Evolutionary conservation across 2,329 filamentous ascomycete genomes (phyloP).

Genomic region (Chrysosporium keratinophilum): DNA sequence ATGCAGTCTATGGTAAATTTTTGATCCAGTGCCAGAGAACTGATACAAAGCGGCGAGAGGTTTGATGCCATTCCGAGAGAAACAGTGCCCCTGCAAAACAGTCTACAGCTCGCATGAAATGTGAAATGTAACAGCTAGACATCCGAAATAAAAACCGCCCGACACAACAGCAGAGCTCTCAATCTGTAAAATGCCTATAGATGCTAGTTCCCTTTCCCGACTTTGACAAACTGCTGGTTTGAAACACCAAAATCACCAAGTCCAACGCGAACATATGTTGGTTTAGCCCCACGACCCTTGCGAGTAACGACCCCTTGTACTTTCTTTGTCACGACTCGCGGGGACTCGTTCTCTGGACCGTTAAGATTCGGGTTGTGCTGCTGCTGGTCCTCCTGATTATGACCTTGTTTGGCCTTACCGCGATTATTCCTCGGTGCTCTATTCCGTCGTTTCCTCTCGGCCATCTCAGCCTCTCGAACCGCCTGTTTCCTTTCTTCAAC

Average conservation of each 20-base stretch:
- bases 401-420: background rate
- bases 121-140: background rate
- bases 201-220: background rate
- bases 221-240: conserved; percentile 1
- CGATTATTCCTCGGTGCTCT: background rate
- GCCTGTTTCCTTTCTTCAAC: conserved; percentile 7
- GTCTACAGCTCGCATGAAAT: background rate
- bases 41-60: no score
- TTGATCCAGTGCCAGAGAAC: no score
- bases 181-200: background rate
- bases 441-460: background rate
- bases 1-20: no score
- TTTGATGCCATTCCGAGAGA: no score
- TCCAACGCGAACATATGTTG: conserved; percentile 12
- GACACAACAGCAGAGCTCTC: background rate
- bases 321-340: conserved; percentile 11
- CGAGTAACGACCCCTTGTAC: conserved; percentile 13
- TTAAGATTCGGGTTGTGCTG: background rate
- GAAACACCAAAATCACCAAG: conserved; percentile 15
- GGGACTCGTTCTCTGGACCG: background rate
- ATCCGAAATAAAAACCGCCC: background rate
- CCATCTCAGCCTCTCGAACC: conserved; percentile 1
- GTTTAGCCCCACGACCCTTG: conserved; percentile 12
- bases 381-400: background rate
- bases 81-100: no score